A percentile compares a stretch with the other conserved stretches of the same genome.
Evolutionary conservation across 2,329 filamentous ascomycete genomes (phyloP).

Genomic region (Pyrenophora teres): DNA sequence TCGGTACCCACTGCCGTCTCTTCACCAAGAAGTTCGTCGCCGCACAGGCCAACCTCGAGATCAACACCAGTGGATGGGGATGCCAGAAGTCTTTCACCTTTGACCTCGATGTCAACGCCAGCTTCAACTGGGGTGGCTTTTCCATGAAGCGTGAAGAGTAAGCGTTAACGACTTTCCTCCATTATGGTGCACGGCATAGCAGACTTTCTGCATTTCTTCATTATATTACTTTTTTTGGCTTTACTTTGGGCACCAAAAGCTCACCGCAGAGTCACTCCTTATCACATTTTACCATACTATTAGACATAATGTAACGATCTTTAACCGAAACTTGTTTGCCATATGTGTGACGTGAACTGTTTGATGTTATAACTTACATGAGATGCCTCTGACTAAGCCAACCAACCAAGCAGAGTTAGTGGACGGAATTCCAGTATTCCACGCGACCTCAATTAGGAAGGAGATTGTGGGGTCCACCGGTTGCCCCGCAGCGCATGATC

Average conservation of each 20-base stretch:
- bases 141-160: slow-evolving; percentile 15
- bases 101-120: slow-evolving; percentile 28
- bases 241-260: slow-evolving; percentile 6
- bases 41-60: slow-evolving; percentile 25
- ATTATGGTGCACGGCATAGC: slow-evolving; percentile 1
- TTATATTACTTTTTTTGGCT: slow-evolving; percentile 7
- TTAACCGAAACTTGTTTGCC: background rate
- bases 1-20: slow-evolving; percentile 35
- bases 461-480: slow-evolving; percentile 5
- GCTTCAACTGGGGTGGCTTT: slow-evolving; percentile 25
- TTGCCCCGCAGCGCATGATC: slow-evolving; percentile 6
- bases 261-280: slow-evolving; percentile 13
- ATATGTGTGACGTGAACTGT: background rate
- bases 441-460: slow-evolving; percentile 1
- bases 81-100: slow-evolving; percentile 33
- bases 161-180: background rate
- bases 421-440: background rate
- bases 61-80: slow-evolving; percentile 24
- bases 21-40: slow-evolving; percentile 31
- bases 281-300: slow-evolving; percentile 1
- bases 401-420: background rate
- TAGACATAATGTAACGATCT: slow-evolving; percentile 12
- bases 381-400: background rate
- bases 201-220: slow-evolving; percentile 2
- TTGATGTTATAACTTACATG: background rate